Conservation (phyloP, 176 grass and related monocot species). For the Themeda triandra region DNA sequence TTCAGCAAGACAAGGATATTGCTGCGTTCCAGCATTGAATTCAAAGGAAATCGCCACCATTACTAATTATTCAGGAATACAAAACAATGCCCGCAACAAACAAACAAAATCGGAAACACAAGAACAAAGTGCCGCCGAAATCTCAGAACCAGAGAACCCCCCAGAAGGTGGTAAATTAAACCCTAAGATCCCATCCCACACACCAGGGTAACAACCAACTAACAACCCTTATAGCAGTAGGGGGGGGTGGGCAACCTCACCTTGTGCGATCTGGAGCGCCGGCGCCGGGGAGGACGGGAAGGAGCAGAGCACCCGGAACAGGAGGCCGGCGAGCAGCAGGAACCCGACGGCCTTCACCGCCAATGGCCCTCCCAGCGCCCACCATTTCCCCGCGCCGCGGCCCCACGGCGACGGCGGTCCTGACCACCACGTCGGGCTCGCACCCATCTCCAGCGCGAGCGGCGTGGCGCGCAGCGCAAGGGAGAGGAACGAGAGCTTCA, state of each 20-base stretch:
- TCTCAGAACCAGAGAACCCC: neutral
- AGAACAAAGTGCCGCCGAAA: neutral
- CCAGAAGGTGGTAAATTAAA: slow-evolving; percentile 15
- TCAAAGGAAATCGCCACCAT: neutral
- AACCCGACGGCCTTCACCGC: slow-evolving; percentile 44
- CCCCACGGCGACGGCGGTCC: slow-evolving; percentile 22
- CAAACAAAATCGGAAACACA: neutral
- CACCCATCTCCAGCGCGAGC: slow-evolving; percentile 25
- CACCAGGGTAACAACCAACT: neutral
- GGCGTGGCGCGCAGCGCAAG: neutral
- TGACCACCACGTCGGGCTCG: slow-evolving; percentile 33
- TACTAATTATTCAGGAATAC: neutral
- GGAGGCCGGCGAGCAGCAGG: slow-evolving; percentile 47
- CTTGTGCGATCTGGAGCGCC: slow-evolving; percentile 18
- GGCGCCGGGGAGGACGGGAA: slow-evolving; percentile 9
- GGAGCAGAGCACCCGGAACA: slow-evolving; percentile 59
- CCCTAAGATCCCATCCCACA: neutral
- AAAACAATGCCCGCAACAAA: neutral
- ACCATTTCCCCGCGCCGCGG: slow-evolving; percentile 6
- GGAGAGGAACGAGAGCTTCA: neutral
- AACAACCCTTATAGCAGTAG: neutral
- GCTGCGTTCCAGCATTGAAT: neutral
- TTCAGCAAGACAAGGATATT: neutral
- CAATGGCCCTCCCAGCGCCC: slow-evolving; percentile 30
- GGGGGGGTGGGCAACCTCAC: slow-evolving; percentile 36